Evolutionary conservation across 306 rosid genomes (phyloP), one percentile per base, ranked within the genome.

Genomic region (Erythrophleum fordii): DNA sequence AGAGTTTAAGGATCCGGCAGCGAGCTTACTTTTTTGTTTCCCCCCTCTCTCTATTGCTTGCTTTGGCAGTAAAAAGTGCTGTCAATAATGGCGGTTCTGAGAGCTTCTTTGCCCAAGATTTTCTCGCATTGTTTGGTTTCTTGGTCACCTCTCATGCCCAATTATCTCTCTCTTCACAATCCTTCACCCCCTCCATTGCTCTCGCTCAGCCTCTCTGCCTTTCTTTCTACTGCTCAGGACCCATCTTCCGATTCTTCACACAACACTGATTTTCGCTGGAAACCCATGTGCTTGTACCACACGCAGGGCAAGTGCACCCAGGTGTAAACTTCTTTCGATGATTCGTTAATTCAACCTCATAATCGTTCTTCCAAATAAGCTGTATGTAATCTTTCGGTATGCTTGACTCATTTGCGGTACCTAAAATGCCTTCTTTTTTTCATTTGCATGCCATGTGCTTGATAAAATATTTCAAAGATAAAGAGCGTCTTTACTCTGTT

Each of bases 231-330:
- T 73, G 75, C 89, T 80, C 84, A 66, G n/a, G 39, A 66, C 64
- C 64, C 85, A 22, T 70, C 4, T 31, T 31, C 34, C 1, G 34
- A 31, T 31, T 31, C 91, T 29, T 16, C 85, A 12, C 76, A 25
- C 20, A 80, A 35, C 37, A 10, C 78, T n/a, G n/a, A n/a, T n/a
- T n/a, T n/a, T 39, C 92, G 88, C 62, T 84, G 93, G 91, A 92
- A 83, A 81, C 98, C 91, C 70, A 85, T 87, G 86, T 94, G 98
- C 82, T 77, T 94, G 84, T 94, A 90, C 81, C 92, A 88, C 88
- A 90, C 97, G 5, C 98, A 94, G 82, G 94, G 87, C 39, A 92
- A 88, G 67, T 94, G 98, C 89, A 85, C 90, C 62, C 85, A 68
- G 98, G 98, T 94, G 17, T 16, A 62, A 35, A 20, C 72, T 72